Evolutionary conservation across 2,329 filamentous ascomycete genomes (phyloP).

Genomic region (Fulvia fulva): DNA sequence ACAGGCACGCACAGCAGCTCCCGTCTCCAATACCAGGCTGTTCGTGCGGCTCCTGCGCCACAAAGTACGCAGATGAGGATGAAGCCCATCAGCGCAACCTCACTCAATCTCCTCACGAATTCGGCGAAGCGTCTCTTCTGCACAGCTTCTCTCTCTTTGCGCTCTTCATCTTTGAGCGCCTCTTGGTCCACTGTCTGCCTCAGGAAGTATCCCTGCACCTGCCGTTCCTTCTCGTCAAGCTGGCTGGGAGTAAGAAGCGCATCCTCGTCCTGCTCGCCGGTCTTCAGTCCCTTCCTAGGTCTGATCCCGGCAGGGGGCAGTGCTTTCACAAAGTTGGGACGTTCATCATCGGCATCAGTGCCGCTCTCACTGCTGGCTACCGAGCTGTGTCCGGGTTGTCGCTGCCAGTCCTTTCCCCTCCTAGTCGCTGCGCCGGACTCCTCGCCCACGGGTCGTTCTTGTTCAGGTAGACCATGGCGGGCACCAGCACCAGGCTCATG

Average conservation of each 20-base stretch:
- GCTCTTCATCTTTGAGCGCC: constrained; percentile 33
- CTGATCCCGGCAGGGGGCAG: constrained; percentile 73
- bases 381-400: constrained; percentile 35
- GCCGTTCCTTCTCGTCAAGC: constrained; percentile 45
- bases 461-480: constrained; percentile 16
- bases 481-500: constrained; percentile 14
- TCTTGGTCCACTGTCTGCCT: constrained; percentile 17
- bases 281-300: constrained; percentile 73
- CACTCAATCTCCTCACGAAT: constrained; percentile 64
- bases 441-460: constrained; percentile 12
- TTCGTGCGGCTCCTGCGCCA: constrained; percentile 31
- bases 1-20: constrained; percentile 38
- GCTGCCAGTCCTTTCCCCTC: constrained; percentile 9
- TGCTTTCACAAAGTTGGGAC: constrained; percentile 67
- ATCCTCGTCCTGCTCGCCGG: constrained; percentile 39
- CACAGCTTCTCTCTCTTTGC: constrained; percentile 55
- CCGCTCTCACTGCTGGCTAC: constrained; percentile 78
- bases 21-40: constrained; percentile 34
- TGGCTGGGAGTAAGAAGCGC: constrained; percentile 46
- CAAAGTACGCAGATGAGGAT: constrained; percentile 48
- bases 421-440: background rate
- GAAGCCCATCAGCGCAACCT: constrained; percentile 51
- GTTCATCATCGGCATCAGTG: constrained; percentile 92
- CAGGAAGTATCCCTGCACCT: constrained; percentile 35
- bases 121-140: constrained; percentile 86